Evolutionary conservation across 1,284 basidiomycete genomes (phyloP).

Genomic region (Sporisorium iseilematis-ciliati): DNA sequence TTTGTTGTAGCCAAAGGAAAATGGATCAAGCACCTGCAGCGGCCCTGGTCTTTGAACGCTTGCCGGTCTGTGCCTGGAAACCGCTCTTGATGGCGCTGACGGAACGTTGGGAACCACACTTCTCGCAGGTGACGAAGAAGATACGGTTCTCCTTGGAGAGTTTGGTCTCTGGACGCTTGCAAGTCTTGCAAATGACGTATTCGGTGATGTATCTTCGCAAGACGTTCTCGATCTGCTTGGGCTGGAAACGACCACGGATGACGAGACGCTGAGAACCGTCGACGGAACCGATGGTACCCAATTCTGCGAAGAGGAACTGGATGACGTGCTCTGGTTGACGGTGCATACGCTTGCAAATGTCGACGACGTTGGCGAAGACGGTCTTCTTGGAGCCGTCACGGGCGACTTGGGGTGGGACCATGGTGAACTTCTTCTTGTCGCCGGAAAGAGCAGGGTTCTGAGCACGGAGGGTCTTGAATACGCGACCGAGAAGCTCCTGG

Average conservation of each 20-base stretch:
- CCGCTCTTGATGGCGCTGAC: constrained; percentile 98
- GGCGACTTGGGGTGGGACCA: constrained; percentile 94
- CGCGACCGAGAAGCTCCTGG: constrained; percentile 91
- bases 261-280: constrained; percentile 92
- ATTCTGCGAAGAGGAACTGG: constrained; percentile 95
- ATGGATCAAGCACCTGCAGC: constrained; percentile 40
- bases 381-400: constrained; percentile 96
- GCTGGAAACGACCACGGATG: constrained; percentile 97
- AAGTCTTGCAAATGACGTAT: constrained; percentile 99
- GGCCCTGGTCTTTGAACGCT: constrained; percentile 65
- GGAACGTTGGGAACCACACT: constrained; percentile 89
- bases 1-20: not conserved
- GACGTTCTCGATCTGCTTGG: constrained; percentile 98
- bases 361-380: constrained; percentile 94
- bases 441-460: constrained; percentile 89
- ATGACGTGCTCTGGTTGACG: constrained; percentile 99
- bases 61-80: constrained; percentile 95
- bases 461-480: constrained; percentile 90
- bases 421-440: constrained; percentile 89
- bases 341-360: constrained; percentile 99
- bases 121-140: constrained; percentile 98
- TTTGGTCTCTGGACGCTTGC: constrained; percentile 97
- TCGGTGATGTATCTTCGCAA: constrained; percentile 97
- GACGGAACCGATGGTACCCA: constrained; percentile 96
- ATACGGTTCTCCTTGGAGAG: constrained; percentile 98